Percentiles rank a stretch among this genome's conserved stretches.
Evolutionary conservation across 169 alveolate species (phyloP).

Genomic region (Cryptosporidium meleagridis): DNA sequence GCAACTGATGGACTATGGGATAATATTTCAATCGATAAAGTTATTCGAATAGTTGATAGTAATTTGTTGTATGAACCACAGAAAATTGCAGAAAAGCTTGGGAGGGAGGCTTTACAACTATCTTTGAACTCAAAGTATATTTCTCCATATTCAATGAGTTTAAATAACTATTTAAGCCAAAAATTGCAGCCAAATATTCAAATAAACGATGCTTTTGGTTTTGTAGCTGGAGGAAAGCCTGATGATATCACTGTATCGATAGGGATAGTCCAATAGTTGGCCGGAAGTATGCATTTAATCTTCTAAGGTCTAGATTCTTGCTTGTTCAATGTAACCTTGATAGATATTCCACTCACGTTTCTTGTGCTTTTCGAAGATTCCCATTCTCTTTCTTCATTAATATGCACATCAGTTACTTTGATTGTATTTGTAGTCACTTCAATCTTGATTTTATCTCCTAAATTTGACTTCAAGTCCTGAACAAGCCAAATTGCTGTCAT

Average conservation of each 20-base stretch:
- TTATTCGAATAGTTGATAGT: slow-evolving; percentile 18
- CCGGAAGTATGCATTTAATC: not conserved
- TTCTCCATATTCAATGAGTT: slow-evolving; percentile 30
- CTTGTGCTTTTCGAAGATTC: slow-evolving; percentile 8
- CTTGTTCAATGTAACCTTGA: slow-evolving; percentile 5
- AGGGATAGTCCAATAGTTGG: slow-evolving; percentile 25
- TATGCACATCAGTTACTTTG: slow-evolving; percentile 39
- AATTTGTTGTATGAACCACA: slow-evolving; percentile 17
- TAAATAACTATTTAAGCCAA: not conserved
- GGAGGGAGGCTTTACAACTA: slow-evolving; percentile 16
- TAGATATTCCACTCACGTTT: slow-evolving; percentile 46
- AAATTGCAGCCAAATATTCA: not conserved
- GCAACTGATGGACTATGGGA: slow-evolving; percentile 75
- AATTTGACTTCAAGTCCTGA: slow-evolving; percentile 44
- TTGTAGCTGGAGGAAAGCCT: slow-evolving; percentile 41
- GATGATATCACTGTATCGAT: slow-evolving; percentile 51
- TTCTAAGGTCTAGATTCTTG: not conserved
- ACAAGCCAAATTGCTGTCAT: slow-evolving; percentile 70
- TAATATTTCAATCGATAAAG: slow-evolving; percentile 8
- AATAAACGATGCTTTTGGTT: not conserved
- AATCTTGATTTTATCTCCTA: slow-evolving; percentile 49
- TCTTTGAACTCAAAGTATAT: slow-evolving; percentile 9
- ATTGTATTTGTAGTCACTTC: slow-evolving; percentile 41
- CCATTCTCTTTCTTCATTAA: slow-evolving; percentile 64
- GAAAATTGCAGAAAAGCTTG: slow-evolving; percentile 52